Percentiles rank a stretch among this genome's conserved stretches.
Conservation (phyloP, 257 asterid species). For the Thymus quinquecostatus region DNA sequence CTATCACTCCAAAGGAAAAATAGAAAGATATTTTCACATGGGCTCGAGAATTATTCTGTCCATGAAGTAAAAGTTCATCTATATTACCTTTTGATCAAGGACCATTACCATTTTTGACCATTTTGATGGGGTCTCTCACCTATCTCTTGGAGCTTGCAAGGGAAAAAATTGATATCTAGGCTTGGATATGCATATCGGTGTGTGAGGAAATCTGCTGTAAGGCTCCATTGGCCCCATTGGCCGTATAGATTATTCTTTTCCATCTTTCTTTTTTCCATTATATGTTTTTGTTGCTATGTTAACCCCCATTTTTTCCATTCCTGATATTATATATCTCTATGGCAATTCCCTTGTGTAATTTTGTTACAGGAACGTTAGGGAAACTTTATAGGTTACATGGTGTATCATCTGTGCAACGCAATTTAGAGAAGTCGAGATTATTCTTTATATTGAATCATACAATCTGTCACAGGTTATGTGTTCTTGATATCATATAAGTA, state of each 20-base stretch:
- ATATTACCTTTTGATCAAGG: conserved; percentile 46
- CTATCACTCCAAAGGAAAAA: conserved; percentile 31
- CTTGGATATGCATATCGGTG: conserved; percentile 34
- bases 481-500: no score
- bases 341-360: conserved; percentile 28
- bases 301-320: conserved; percentile 25
- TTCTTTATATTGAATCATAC: conserved; percentile 26
- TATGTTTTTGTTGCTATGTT: conserved; percentile 31
- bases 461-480: no score
- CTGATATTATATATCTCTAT: conserved; percentile 22
- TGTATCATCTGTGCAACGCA: conserved; percentile 35
- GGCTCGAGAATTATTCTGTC: conserved; percentile 53
- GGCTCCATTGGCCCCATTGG: conserved; percentile 46
- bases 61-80: conserved; percentile 57
- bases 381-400: conserved; percentile 30
- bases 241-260: conserved; percentile 47
- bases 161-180: conserved; percentile 37
- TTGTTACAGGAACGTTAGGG: conserved; percentile 38
- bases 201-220: conserved; percentile 39
- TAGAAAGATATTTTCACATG: conserved; percentile 28
- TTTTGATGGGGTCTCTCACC: conserved; percentile 41
- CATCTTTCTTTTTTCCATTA: conserved; percentile 31
- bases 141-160: conserved; percentile 41
- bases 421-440: conserved; percentile 33
- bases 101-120: conserved; percentile 48